These are phyloP conservation scores for Pharus latifolius DNA, from an alignment of 176 grass and related monocot genomes.

Conservation along the genomic window DNA sequence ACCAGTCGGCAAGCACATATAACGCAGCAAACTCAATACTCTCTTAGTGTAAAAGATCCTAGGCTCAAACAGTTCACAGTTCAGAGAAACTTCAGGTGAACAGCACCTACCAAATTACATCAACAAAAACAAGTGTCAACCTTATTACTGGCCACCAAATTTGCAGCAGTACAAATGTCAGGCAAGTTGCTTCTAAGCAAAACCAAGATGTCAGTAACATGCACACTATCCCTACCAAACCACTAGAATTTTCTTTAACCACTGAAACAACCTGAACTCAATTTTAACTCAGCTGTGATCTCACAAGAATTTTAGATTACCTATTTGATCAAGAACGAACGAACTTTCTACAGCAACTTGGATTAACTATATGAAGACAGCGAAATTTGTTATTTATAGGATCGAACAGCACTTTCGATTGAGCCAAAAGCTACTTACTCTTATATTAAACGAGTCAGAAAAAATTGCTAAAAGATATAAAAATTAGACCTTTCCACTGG, in stretches of 20 bases:
- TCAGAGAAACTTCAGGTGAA: not conserved
- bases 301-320: not conserved
- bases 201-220: slow-evolving; percentile 22
- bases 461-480: not conserved
- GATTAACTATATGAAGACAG: not conserved
- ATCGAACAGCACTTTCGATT: not conserved
- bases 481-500: not conserved
- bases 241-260: slow-evolving; percentile 12
- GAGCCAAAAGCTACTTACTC: not conserved
- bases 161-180: not conserved
- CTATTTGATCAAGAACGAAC: not conserved
- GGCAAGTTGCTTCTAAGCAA: slow-evolving; percentile 30
- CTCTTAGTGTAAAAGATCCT: not conserved
- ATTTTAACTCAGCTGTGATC: not conserved
- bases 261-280: not conserved
- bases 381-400: not conserved
- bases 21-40: not conserved
- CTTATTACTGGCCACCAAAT: slow-evolving; percentile 9
- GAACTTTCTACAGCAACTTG: not conserved
- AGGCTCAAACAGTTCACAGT: not conserved
- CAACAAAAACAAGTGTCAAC: slow-evolving; percentile 6
- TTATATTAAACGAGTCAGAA: not conserved
- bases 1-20: not conserved
- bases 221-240: slow-evolving; percentile 5
- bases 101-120: not conserved